Base-by-base conservation (phyloP, 2,329 filamentous ascomycete genomes). In the Chaetomiaceae sp. region DNA sequence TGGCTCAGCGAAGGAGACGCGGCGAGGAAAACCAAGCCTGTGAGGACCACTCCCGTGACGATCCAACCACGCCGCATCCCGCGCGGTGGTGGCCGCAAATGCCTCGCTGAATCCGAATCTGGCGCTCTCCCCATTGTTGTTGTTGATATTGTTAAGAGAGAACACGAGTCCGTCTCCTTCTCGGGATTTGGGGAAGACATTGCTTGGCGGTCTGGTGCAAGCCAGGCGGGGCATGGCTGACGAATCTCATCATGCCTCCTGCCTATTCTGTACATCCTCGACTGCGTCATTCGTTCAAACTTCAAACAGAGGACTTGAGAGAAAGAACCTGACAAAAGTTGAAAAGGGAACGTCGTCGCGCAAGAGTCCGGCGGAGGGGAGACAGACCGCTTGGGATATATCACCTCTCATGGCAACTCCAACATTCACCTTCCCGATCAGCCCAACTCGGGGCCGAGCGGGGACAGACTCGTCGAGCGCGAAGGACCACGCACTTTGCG, bases 41-140 rank as follows among this genome's bases (percentile, higher is more conserved):
- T 44, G n/a, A 51, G 19, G n/a, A 34, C 31, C 21, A 23, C 30
- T 35, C 37, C 48, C 4, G 38, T 33, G 30, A 47, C 6, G 27
- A 54, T 14, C 54, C 51, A 51, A 5, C 41, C 41, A 17, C 37
- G 30, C n/a, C 38, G 31, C 25, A 14, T 12, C n/a, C 51, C 41
- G 17, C 44, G 41, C 1, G 17, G 25, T 3, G 44, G 33, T 13
- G 27, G 51, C 20, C 2, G 44, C 10, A 21, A 25, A 23, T 20
- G 12, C 5, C 20, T 27, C 17, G 10, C 30, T 21, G 13, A 2
- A 5, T 34, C 40, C 7, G 13, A 2, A 5, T 34, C 40, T 9
- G 27, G 6, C 7, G 21, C 19, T 21, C 25, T 51, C 1, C 44
- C 52, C 48, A 51, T 55, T 37, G 30, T 39, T 38, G 16, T 10